Percentiles rank a stretch among this genome's conserved stretches.
Conservation (phyloP, 164 flowering plant genomes). For the Pachysandra terminalis region DNA sequence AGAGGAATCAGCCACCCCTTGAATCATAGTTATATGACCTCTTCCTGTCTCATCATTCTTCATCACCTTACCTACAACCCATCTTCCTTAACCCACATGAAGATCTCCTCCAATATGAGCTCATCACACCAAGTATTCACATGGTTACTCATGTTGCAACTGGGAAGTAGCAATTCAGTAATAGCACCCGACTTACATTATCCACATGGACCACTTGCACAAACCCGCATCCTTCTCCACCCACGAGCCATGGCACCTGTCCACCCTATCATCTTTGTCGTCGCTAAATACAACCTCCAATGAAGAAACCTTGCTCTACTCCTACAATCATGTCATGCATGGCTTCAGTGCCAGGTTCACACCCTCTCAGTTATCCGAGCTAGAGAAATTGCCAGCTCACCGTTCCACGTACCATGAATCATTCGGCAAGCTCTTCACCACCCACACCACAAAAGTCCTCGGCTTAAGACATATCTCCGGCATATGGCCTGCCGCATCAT, state of each 20-base stretch:
- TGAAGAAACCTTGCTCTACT: slow-evolving; percentile 15
- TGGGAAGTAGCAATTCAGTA: background rate
- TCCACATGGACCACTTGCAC: slow-evolving; percentile 24
- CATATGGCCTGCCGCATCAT: slow-evolving; percentile 21
- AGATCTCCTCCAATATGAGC: background rate
- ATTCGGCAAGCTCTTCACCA: slow-evolving; percentile 18
- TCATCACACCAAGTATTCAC: background rate
- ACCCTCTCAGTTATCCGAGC: slow-evolving; percentile 16
- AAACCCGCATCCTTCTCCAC: slow-evolving; percentile 18
- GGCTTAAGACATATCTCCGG: slow-evolving; percentile 17
- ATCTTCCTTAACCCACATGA: background rate
- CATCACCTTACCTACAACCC: too few species aligned
- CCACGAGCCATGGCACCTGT: slow-evolving; percentile 22
- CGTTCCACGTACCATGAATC: slow-evolving; percentile 11
- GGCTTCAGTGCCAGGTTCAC: slow-evolving; percentile 26
- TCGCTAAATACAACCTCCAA: background rate
- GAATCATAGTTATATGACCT: too few species aligned
- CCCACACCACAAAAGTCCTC: slow-evolving; percentile 21
- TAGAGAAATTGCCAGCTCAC: slow-evolving; percentile 22
- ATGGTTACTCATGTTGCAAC: slow-evolving; percentile 6
- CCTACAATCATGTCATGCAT: slow-evolving; percentile 28
- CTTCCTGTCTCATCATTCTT: too few species aligned
- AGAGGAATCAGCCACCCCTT: background rate
- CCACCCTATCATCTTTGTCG: slow-evolving; percentile 13
- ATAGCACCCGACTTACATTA: slow-evolving; percentile 15